A percentile compares a stretch with the other conserved stretches of the same genome.
Evolutionary conservation across 1,139 yeast genomes (phyloP).

Genomic region (Kodamaea fungicola): DNA sequence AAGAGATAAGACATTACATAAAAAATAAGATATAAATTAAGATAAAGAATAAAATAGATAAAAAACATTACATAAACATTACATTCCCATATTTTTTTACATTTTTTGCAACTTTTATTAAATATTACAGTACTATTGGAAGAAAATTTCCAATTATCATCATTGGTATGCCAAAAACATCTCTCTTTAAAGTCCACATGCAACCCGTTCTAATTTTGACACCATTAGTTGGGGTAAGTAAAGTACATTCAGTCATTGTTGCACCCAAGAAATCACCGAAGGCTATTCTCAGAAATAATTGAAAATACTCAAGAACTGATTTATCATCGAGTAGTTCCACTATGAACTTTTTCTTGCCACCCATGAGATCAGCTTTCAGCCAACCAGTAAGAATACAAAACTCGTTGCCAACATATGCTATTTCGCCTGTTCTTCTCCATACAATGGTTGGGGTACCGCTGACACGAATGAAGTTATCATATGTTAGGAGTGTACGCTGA

Average conservation of each 20-base stretch:
- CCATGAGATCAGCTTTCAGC: slow-evolving; percentile 65
- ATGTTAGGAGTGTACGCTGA: slow-evolving; percentile 85
- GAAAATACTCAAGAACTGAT: slow-evolving; percentile 83
- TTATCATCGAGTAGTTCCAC: slow-evolving; percentile 88
- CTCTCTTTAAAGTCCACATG: slow-evolving; percentile 79
- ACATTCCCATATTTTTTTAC: too few species aligned
- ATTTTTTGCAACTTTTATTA: too few species aligned
- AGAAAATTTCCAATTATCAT: slow-evolving; percentile 92
- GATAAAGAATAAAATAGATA: slow-evolving; percentile 1
- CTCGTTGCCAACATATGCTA: slow-evolving; percentile 91
- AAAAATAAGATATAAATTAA: not conserved
- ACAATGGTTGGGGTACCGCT: slow-evolving; percentile 94
- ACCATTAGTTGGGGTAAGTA: slow-evolving; percentile 53
- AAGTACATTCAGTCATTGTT: slow-evolving; percentile 82
- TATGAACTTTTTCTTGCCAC: slow-evolving; percentile 60
- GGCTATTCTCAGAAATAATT: slow-evolving; percentile 78
- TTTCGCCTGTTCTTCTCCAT: slow-evolving; percentile 95
- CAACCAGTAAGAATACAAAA: slow-evolving; percentile 90
- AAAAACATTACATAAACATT: not conserved
- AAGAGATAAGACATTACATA: too few species aligned
- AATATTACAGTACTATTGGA: slow-evolving; percentile 50
- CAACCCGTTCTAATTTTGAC: slow-evolving; percentile 67
- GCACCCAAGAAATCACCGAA: slow-evolving; percentile 90
- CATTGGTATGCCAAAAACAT: slow-evolving; percentile 70
- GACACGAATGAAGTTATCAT: slow-evolving; percentile 76